These are phyloP conservation scores for Pseudozyma pruni DNA, from an alignment of 1,284 basidiomycete genomes.

Conservation along the genomic window DNA sequence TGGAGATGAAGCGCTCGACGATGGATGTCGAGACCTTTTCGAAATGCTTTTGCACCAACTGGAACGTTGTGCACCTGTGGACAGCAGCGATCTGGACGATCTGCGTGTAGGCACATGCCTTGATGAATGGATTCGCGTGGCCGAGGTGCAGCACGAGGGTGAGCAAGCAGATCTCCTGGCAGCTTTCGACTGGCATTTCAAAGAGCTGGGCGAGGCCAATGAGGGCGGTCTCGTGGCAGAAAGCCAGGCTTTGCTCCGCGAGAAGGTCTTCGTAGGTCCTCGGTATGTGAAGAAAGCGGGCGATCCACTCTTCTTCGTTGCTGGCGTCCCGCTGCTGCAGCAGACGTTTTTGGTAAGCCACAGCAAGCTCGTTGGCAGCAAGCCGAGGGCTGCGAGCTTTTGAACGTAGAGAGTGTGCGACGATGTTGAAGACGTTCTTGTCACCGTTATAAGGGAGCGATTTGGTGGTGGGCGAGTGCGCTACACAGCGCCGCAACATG, in stretches of 20 bases:
- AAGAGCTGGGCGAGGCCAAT: conserved; percentile 43
- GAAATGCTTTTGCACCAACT: conserved; percentile 60
- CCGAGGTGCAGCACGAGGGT: conserved; percentile 49
- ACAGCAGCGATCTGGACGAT: conserved; percentile 56
- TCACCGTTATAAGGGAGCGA: conserved; percentile 21
- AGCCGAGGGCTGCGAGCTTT: conserved; percentile 18
- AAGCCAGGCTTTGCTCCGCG: conserved; percentile 5
- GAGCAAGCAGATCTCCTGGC: conserved; percentile 46
- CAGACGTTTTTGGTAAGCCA: conserved; percentile 27
- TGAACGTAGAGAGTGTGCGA: conserved; percentile 17
- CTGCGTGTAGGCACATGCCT: conserved; percentile 56
- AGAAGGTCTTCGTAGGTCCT: conserved; percentile 24
- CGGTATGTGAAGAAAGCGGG: conserved; percentile 20
- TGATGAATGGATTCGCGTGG: conserved; percentile 37
- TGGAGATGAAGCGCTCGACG: conserved; percentile 54
- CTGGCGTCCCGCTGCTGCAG: conserved; percentile 23
- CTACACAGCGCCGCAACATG: conserved; percentile 26
- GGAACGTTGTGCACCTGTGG: conserved; percentile 58
- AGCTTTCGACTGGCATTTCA: conserved; percentile 32
- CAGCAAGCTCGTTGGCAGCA: conserved; percentile 34
- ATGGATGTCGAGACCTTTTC: conserved; percentile 52
- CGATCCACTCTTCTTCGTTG: conserved; percentile 26
- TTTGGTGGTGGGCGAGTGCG: conserved; percentile 12
- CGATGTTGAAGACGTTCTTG: conserved; percentile 19
- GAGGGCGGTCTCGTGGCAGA: conserved; percentile 43